Evolutionary conservation across 768 basidiomycete species (phyloP).

Genomic region (Mycena polygramma): DNA sequence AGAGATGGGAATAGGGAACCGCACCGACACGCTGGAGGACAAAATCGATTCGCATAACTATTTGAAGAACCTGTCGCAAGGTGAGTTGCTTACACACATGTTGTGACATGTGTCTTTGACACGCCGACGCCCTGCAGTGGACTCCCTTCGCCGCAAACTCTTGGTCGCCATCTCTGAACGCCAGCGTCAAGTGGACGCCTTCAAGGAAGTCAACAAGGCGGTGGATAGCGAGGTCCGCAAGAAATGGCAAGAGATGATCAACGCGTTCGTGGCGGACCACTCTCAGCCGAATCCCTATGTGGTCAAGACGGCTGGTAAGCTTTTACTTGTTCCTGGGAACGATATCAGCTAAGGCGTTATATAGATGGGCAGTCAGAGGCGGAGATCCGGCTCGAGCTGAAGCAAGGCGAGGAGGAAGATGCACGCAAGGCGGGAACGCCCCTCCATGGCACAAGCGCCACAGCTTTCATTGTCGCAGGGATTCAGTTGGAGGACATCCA

Average conservation of each 20-base stretch:
- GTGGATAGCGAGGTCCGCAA: background rate
- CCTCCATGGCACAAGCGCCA: conserved; percentile 14
- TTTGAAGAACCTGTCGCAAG: no score
- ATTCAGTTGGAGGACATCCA: conserved; percentile 25
- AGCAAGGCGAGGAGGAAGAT: conserved; percentile 9
- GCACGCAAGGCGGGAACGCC: background rate
- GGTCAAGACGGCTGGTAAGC: no score
- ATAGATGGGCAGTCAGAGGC: no score
- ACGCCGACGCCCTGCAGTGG: no score
- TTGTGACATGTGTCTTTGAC: no score
- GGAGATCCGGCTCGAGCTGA: background rate
- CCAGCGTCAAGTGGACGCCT: conserved; percentile 9
- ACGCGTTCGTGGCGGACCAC: conserved; percentile 20
- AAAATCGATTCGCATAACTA: no score
- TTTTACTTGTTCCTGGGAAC: no score
- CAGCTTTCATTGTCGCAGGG: conserved; percentile 15
- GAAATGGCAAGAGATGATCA: background rate
- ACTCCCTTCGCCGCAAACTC: conserved; percentile 17
- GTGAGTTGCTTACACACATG: no score
- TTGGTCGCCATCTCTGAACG: conserved; percentile 27
- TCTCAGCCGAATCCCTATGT: conserved; percentile 3
- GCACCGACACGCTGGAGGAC: no score
- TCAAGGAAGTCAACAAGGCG: conserved; percentile 9
- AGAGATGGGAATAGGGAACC: no score
- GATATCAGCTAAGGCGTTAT: no score